Percentiles rank a stretch among this genome's conserved stretches.
Conservation (phyloP, 768 basidiomycete genomes). For the Lyophyllum atratum region DNA sequence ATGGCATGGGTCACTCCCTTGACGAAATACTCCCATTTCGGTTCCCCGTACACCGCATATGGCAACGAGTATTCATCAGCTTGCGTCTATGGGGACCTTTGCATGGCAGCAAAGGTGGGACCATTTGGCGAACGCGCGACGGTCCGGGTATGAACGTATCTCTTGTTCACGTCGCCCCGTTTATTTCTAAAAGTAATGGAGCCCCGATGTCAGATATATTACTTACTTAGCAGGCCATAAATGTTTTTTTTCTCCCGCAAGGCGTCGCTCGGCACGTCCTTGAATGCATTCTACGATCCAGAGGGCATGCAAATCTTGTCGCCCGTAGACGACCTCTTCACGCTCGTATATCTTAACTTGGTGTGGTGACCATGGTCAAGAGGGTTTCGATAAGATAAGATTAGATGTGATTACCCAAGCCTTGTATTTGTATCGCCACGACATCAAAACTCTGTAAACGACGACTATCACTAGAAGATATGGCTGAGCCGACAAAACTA, state of each 20-base stretch:
- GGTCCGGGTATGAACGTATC: not conserved
- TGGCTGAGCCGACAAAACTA: constrained; percentile 80
- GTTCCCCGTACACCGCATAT: not conserved
- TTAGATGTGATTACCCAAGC: constrained; percentile 7
- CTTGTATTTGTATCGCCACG: constrained; percentile 26
- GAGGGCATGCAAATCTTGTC: not conserved
- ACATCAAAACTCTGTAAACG: constrained; percentile 27
- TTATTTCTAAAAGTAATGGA: too few species aligned
- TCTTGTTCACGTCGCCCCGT: too few species aligned
- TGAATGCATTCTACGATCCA: not conserved
- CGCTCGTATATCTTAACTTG: not conserved
- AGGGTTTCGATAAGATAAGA: constrained; percentile 13
- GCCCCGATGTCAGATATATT: too few species aligned
- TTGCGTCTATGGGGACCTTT: constrained; percentile 6
- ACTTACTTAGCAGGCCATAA: too few species aligned
- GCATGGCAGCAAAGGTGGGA: constrained; percentile 1
- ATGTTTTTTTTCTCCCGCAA: not conserved
- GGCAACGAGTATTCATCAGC: constrained; percentile 6
- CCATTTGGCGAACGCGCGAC: not conserved
- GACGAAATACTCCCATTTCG: constrained; percentile 1
- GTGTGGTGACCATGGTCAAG: too few species aligned
- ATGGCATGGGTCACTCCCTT: constrained; percentile 9
- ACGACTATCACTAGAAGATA: constrained; percentile 31
- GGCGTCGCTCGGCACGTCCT: not conserved
- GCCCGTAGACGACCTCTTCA: not conserved